These are phyloP conservation scores for Crithidia brevicula DNA, from an alignment of 208 protist species.

Conservation along the genomic window DNA sequence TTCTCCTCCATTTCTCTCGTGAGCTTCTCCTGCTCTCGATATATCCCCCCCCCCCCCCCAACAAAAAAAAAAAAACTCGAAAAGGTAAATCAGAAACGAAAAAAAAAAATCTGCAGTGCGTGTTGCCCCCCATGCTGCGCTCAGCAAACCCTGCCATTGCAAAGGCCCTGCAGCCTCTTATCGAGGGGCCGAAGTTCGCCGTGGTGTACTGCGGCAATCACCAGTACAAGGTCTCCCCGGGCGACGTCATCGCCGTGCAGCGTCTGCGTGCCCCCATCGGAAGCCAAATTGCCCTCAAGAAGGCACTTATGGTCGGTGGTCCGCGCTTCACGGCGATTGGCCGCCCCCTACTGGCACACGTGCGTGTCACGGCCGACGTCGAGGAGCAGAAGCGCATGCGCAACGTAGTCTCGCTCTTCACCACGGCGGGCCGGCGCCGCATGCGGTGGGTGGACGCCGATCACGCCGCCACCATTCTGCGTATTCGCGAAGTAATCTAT, in stretches of 20 bases:
- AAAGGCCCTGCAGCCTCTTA: constrained; percentile 49
- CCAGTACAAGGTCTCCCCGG: constrained; percentile 87
- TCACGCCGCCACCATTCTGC: constrained; percentile 84
- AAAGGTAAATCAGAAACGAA: background rate
- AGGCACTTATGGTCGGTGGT: constrained; percentile 89
- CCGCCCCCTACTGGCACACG: constrained; percentile 73
- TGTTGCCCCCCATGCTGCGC: constrained; percentile 47
- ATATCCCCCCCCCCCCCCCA: too few relatives aligned
- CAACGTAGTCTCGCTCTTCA: constrained; percentile 85
- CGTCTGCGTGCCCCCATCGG: constrained; percentile 77
- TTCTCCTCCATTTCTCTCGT: too few relatives aligned
- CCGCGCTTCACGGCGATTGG: constrained; percentile 89
- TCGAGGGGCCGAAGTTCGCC: constrained; percentile 81
- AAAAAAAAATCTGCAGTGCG: too few relatives aligned
- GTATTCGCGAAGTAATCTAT: constrained; percentile 80
- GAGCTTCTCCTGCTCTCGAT: too few relatives aligned
- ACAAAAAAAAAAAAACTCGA: background rate
- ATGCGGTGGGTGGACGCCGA: constrained; percentile 78
- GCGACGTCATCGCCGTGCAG: constrained; percentile 89
- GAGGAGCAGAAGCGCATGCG: constrained; percentile 93
- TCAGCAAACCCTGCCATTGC: constrained; percentile 48
- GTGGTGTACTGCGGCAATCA: constrained; percentile 89
- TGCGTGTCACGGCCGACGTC: constrained; percentile 76
- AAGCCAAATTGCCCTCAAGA: constrained; percentile 84
- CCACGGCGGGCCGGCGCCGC: constrained; percentile 61